Base-by-base conservation (phyloP, 352 stramenopile genomes). In the Halophytophthora polymorphica region DNA sequence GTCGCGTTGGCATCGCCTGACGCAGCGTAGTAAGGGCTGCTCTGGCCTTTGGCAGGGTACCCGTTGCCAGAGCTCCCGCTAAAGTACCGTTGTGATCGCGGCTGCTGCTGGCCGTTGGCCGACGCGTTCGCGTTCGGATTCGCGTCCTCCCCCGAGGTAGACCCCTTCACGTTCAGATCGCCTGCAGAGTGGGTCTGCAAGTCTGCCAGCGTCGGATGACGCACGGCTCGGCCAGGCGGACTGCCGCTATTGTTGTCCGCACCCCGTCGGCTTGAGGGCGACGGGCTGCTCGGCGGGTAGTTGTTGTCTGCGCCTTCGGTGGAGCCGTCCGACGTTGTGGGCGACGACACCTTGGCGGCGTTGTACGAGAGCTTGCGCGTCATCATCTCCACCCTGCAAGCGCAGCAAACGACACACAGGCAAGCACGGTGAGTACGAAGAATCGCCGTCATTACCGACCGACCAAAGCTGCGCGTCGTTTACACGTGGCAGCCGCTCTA, bases 271-370 rank as follows among this genome's bases (percentile, higher is more conserved):
- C n/a, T n/a, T 66, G 73, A 31, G 60, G 60, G 33, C 61, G 66
- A 34, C 52, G 53, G 8, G 64, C 38, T 3, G 63, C 49, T 34
- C 71, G 73, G 45, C 84, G 80, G 29, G 53, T 75, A 73, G 55
- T 83, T 87, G 62, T 87, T 87, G 68, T 91, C 78, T 58, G 67
- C 59, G 37, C 75, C 88, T 52, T 80, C 90, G 60, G 78, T 91
- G 21, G 81, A 88, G 38, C 81, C 81, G 45, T 90, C 78, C 8
- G 80, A 88, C 3, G 74, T 88, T 47, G 81, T 91, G 6, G 81
- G 80, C 11, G 81, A 89, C 41, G 64, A 71, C 7, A 76, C 63
- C 56, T 88, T 88, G 34, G 64, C 69, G 17, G 67, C 62, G 44
- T 70, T 85, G 67, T 83, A 86, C 41, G 73, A 69, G 19, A 86